Evolutionary conservation across 1,284 basidiomycete species (phyloP).

Genomic region (Boletus semigastroideus): DNA sequence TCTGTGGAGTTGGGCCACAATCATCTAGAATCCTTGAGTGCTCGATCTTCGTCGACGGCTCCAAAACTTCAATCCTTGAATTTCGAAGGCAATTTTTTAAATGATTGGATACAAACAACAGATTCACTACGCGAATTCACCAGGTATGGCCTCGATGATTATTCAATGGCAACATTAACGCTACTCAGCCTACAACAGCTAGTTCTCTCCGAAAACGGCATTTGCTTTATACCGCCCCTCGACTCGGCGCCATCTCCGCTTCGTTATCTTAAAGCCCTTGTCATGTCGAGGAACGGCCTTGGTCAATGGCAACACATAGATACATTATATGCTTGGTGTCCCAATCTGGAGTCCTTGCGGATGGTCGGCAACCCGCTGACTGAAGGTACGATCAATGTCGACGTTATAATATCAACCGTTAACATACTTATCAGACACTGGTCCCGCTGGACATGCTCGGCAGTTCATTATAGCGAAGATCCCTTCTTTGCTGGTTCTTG

Average conservation of each 20-base stretch:
- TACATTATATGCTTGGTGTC: constrained; percentile 64
- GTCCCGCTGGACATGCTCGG: constrained; percentile 49
- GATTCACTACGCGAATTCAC: constrained; percentile 47
- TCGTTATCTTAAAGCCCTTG: constrained; percentile 52
- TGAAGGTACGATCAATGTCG: constrained; percentile 40
- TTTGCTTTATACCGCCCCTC: constrained; percentile 51
- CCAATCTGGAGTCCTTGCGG: constrained; percentile 57
- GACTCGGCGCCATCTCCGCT: constrained; percentile 26
- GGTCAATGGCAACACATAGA: constrained; percentile 70
- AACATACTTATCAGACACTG: constrained; percentile 35
- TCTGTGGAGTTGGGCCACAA: constrained; percentile 82
- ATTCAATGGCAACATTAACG: constrained; percentile 14
- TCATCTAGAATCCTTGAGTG: constrained; percentile 43
- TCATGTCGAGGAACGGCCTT: constrained; percentile 65
- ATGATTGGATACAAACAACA: constrained; percentile 58
- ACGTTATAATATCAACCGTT: constrained; percentile 1
- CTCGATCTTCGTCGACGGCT: constrained; percentile 18
- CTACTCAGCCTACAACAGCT: constrained; percentile 45
- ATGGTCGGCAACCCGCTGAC: constrained; percentile 62
- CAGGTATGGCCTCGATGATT: constrained; percentile 41
- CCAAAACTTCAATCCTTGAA: constrained; percentile 59
- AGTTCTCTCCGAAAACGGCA: constrained; percentile 66
- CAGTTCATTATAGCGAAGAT: constrained; percentile 75
- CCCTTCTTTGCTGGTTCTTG: constrained; percentile 60
- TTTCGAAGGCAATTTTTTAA: constrained; percentile 70